Percentiles rank a stretch among this genome's conserved stretches.
phyloP scores from a whole-genome alignment of 495 filamentous ascomycete species.

The Podospora fimiseda region DNA sequence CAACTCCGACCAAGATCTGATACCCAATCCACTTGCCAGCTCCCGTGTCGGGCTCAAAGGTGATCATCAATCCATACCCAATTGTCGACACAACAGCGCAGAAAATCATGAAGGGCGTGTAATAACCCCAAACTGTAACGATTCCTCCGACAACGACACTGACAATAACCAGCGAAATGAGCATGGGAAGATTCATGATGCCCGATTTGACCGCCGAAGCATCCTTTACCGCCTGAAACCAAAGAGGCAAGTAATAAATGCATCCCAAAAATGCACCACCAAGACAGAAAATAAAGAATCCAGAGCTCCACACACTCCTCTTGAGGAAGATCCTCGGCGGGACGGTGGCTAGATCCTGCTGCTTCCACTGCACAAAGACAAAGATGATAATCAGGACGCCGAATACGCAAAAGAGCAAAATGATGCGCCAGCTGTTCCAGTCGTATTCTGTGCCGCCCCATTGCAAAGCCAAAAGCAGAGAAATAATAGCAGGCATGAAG shows the following conservation, averaged over 20 bases:
- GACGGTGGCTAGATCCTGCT: conserved; percentile 63
- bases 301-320: conserved; percentile 55
- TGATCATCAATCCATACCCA: conserved; percentile 65
- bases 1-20: conserved; percentile 63
- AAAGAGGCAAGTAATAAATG: conserved; percentile 72
- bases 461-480: conserved; percentile 71
- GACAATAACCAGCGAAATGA: conserved; percentile 56
- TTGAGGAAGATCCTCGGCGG: conserved; percentile 64
- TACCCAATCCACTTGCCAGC: conserved; percentile 69
- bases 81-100: conserved; percentile 54
- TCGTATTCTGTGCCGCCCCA: conserved; percentile 72
- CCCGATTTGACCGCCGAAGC: conserved; percentile 63
- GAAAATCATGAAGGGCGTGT: conserved; percentile 65
- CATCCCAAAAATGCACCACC: conserved; percentile 63
- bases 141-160: conserved; percentile 56
- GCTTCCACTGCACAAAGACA: conserved; percentile 52
- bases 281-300: conserved; percentile 49
- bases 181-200: conserved; percentile 69
- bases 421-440: conserved; percentile 62
- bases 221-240: conserved; percentile 81
- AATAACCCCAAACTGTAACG: conserved; percentile 64
- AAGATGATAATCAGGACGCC: conserved; percentile 61
- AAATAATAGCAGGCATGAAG: conserved; percentile 68
- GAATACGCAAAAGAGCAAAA: conserved; percentile 65
- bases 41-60: conserved; percentile 49